Evolutionary conservation across 2,329 filamentous ascomycete species (phyloP).

Genomic region (Clonostachys rosea): DNA sequence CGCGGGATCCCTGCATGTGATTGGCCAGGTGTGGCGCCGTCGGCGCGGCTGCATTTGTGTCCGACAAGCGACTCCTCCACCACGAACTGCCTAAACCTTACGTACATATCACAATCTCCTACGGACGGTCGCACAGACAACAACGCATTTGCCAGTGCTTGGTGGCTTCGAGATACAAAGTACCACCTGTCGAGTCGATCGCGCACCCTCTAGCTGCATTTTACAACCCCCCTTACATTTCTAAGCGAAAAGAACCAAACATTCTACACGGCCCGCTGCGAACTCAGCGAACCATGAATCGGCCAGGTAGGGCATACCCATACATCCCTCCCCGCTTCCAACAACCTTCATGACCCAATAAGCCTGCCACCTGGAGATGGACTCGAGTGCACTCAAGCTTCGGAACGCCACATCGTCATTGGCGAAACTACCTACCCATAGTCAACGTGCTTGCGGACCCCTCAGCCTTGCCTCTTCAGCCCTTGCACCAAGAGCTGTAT

Average conservation of each 20-base stretch:
- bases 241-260: too few relatives aligned
- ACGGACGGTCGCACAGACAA: conserved; percentile 2
- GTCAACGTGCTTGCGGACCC: neutral
- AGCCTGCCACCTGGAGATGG: too few relatives aligned
- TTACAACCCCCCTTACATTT: too few relatives aligned
- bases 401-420: neutral
- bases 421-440: neutral
- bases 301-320: conserved; percentile 46
- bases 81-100: too few relatives aligned
- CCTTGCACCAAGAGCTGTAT: too few relatives aligned
- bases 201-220: too few relatives aligned
- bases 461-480: too few relatives aligned
- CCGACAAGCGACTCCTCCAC: conserved; percentile 13
- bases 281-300: conserved; percentile 38
- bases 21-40: conserved; percentile 13
- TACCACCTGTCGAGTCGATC: neutral
- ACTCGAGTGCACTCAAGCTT: neutral
- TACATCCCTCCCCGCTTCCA: neutral
- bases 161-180: neutral
- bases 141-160: neutral
- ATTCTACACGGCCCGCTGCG: too few relatives aligned
- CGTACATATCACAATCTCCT: too few relatives aligned
- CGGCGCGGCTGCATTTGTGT: conserved; percentile 33
- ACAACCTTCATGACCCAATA: too few relatives aligned
- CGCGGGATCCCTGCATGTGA: conserved; percentile 7